These are phyloP conservation scores for Cutaneotrichosporon dermatis DNA, from an alignment of 1,284 basidiomycete genomes.

Conservation along the genomic window DNA sequence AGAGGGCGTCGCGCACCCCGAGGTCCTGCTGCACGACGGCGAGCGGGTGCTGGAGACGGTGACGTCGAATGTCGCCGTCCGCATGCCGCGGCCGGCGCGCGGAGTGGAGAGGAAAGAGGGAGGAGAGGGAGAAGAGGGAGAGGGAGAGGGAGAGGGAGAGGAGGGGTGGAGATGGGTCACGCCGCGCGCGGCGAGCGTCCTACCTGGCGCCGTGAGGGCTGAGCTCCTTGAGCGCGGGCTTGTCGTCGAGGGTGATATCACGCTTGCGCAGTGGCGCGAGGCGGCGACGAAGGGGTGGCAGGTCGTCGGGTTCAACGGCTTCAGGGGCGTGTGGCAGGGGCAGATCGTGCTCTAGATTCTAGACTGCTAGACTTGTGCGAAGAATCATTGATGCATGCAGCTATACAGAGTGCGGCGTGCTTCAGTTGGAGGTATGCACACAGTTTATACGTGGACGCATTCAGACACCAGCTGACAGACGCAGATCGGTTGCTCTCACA, in stretches of 20 bases:
- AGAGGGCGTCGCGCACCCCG: constrained; percentile 18
- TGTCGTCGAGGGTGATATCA: constrained; percentile 28
- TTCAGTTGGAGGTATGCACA: no score
- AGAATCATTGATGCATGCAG: no score
- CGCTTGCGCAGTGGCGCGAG: constrained; percentile 22
- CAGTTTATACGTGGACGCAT: no score
- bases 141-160: neutral
- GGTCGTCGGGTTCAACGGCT: constrained; percentile 42
- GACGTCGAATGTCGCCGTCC: constrained; percentile 44
- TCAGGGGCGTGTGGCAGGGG: constrained; percentile 42
- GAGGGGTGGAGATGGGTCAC: constrained; percentile 32
- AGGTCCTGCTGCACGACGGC: constrained; percentile 34
- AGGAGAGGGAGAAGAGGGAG: neutral
- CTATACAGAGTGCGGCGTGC: no score
- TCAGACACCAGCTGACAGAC: no score
- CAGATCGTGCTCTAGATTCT: constrained; percentile 14
- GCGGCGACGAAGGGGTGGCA: constrained; percentile 23
- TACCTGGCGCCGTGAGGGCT: constrained; percentile 37
- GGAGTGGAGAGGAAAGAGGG: neutral
- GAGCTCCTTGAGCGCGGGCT: constrained; percentile 29
- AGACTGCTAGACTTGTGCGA: no score
- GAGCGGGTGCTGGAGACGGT: constrained; percentile 37
- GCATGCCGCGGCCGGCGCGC: neutral
- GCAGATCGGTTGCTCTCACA: no score
- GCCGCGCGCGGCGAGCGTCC: constrained; percentile 15